These are phyloP conservation scores for Hysterium pulicare DNA, from an alignment of 2,329 filamentous ascomycete genomes.

Conservation along the genomic window DNA sequence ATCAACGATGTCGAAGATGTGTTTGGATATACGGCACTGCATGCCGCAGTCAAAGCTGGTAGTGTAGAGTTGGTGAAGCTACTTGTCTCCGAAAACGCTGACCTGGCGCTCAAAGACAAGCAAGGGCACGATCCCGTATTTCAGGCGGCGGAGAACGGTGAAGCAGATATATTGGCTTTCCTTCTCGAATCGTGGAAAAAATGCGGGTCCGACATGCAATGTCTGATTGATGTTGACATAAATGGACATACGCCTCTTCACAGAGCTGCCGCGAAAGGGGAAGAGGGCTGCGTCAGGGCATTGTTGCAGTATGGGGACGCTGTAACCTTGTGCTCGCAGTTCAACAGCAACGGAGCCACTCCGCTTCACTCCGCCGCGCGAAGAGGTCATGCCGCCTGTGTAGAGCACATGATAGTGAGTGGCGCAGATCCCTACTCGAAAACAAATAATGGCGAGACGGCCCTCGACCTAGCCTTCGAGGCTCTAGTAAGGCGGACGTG, in stretches of 20 bases:
- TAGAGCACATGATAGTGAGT: too few species aligned
- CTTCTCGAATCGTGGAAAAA: background rate
- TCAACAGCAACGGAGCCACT: too few species aligned
- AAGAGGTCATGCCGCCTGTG: too few species aligned
- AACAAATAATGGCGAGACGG: too few species aligned
- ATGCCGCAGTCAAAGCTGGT: conserved; percentile 1
- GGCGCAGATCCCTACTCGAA: too few species aligned
- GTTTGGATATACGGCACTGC: background rate
- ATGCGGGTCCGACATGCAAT: background rate
- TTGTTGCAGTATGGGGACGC: too few species aligned
- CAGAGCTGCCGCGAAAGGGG: too few species aligned
- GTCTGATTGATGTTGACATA: background rate
- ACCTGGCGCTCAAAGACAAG: conserved; percentile 1
- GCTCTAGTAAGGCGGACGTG: too few species aligned
- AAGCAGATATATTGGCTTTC: background rate
- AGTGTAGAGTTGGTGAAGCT: background rate
- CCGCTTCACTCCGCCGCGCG: too few species aligned
- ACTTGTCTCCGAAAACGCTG: conserved; percentile 3
- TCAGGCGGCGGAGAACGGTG: background rate
- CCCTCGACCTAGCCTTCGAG: too few species aligned
- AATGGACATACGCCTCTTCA: background rate
- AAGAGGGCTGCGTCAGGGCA: too few species aligned
- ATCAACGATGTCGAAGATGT: conserved; percentile 1
- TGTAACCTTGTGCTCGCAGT: too few species aligned
- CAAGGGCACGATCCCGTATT: background rate